Evolutionary conservation across 148 eudicot species (phyloP), one percentile per base, ranked within the genome.

Genomic region (Polygonum maritimum): DNA sequence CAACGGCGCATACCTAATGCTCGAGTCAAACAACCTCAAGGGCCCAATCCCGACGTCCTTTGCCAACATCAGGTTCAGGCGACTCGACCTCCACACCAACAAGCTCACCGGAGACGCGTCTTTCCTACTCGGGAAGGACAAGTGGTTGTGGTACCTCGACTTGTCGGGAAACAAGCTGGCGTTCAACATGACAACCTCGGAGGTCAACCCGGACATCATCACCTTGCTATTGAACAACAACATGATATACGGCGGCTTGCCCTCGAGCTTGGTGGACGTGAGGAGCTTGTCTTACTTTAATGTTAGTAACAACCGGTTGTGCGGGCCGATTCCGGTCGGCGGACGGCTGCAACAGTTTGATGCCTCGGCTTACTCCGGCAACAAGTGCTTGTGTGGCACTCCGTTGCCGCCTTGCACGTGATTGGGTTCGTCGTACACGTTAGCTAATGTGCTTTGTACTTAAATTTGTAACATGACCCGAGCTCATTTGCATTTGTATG

Each of bases 331-430:
- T 38, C 92, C 92, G 15, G 40, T 22, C 0, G 85, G 84, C 0
- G 86, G 79, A 0, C 19, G 12, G 19, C 5, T 85, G 78, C 78
- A 78, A 38, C 21, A 69, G 14, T 81, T 85, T 13, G 89, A 80
- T 40, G 3, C 31, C 47, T 26, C 70, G 8, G 19, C 73, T 4
- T 90, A 75, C 54, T 60, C 76, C 45, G 85, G 84, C 70, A 90
- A 88, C 79, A 78, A 54, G 71, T 88, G 94, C 77, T 80, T 90
- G 77, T 89, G 91, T 77, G 91, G 88, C 5, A 35, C 86, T 57
- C 91, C 93, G 3, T 70, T 88, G 69, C 75, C 87, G 19, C 19
- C 21, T 5, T 67, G 71, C 71, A 0, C 0, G 2, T 65, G 39
- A 65, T 67, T 26, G 31, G 31, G 31, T 26, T 26, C 31, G 31